Base-by-base conservation (phyloP, 1,284 basidiomycete species). In the Microbotryomycetes sp. region DNA sequence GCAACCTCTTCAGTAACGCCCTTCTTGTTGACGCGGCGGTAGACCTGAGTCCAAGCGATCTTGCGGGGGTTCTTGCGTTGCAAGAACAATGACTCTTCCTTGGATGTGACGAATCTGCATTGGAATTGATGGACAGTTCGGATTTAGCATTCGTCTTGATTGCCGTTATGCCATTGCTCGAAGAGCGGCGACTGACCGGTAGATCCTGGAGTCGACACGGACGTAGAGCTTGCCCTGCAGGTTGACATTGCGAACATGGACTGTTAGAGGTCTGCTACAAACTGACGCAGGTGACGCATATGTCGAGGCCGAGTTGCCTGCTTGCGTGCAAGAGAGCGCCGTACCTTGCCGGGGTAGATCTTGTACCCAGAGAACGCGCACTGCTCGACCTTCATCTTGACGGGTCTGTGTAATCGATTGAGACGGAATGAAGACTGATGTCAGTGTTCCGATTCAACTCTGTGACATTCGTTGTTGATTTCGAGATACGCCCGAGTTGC, bases 51-150 rank as follows among this genome's bases (percentile, higher is more conserved):
- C 96, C 94, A 98, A 70, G 94, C 89, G 80, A 98, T 92, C 86
- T 98, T 97, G 78, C 94, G 90, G 60, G 96, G 94, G 84, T 98
- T 98, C 84, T 98, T 98, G 82, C 94, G 90, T 80, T 98, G 96
- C 67, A 92, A 82, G 88, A 98, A 98, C 72, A 98, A 88, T 66
- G 93, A 97, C 74, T 93, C 84, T 77, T 85, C 88, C 86, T 96
- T 96, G 70, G 88, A 87, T 75, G 78, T 82, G 72, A 86, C 62
- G 71, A 73, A 73, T 56, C 66, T 66, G 60, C n/a, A 55, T 26
- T 29, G 19, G 56, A 16, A 42, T 23, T 9, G 55, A 23, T 36
- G 2, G 32, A 7, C 26, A 19, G 26, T 22, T 32, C 16, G 25
- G 36, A 49, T 49, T 22, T 12, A 23, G 4, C 28, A 26, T 23